A percentile compares a stretch with the other conserved stretches of the same genome.
These are phyloP conservation scores for Thermothelomyces thermophilus DNA, from an alignment of 2,329 filamentous ascomycete species.

Conservation along the genomic window DNA sequence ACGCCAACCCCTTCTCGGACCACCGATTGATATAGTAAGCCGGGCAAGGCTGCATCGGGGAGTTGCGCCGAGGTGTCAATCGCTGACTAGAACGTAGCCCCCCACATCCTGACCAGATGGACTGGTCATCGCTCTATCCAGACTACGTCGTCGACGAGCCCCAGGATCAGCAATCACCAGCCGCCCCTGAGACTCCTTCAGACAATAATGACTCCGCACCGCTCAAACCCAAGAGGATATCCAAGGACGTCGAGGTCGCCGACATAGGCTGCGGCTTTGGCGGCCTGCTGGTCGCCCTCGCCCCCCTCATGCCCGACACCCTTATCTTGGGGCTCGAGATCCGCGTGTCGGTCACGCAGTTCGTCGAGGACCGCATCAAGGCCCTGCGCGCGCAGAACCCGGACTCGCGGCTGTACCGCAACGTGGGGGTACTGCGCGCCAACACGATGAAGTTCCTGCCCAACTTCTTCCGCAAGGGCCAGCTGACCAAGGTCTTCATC, in stretches of 20 bases:
- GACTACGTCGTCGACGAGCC: conserved; percentile 49
- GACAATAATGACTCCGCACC: conserved; percentile 17
- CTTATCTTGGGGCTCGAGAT: conserved; percentile 87
- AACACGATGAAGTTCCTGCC: conserved; percentile 99
- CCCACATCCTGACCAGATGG: conserved; percentile 71
- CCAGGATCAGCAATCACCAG: conserved; percentile 19
- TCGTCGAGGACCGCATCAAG: conserved; percentile 78
- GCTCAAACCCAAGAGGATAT: conserved; percentile 35
- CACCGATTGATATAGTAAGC: conserved; percentile 72
- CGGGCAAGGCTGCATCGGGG: background rate
- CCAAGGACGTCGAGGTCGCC: conserved; percentile 76
- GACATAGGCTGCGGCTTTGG: conserved; percentile 98
- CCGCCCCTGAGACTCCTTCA: conserved; percentile 18
- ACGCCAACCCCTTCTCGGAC: conserved; percentile 97
- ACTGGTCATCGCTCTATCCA: conserved; percentile 83
- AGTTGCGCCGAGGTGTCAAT: too few relatives aligned
- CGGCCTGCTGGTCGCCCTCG: conserved; percentile 78
- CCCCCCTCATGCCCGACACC: conserved; percentile 72
- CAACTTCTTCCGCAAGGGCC: conserved; percentile 80
- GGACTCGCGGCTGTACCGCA: conserved; percentile 60
- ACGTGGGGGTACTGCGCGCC: conserved; percentile 79
- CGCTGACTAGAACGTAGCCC: conserved; percentile 50
- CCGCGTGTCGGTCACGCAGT: conserved; percentile 80
- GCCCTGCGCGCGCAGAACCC: conserved; percentile 66
- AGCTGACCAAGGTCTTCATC: conserved; percentile 88